Base-by-base conservation (phyloP, 2,329 filamentous ascomycete species). In the Didymella exigua region DNA sequence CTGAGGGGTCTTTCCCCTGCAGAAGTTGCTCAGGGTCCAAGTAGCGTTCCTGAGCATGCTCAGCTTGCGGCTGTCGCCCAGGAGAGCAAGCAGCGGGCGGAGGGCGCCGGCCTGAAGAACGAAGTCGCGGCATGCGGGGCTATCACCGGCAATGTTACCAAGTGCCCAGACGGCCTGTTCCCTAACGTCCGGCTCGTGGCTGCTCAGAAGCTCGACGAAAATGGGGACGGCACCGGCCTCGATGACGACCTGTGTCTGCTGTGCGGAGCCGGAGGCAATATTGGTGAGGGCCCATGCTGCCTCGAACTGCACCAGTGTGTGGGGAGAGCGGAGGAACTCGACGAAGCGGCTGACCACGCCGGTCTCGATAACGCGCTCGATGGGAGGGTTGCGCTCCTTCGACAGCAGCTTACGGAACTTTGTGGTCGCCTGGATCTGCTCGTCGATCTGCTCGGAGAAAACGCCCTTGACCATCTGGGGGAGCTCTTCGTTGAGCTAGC, bases 11-110 rank as follows among this genome's bases (percentile, higher is more conserved):
- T 99, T 99, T 79, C 95, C 95, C 83, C 95, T 91, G 82, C 95
- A 99, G 81, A 99, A 99, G 84, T 99, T 99, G 85, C 95, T 98
- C 53, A 99, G 82, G 38, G 95, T 99, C 95, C 95, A 99, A 21
- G 95, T 99, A 30, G 95, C 95, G 76, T 99, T 99, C 67, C 95
- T 86, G 47, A 99, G 88, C 95, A 99, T 99, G 84, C 93, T 98
- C 54, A 99, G 83, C 84, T 99, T 99, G 72, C 95, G 92, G 81
- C 95, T 97, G 77, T 99, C 95, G 49, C 93, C 93, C 53, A 99
- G 87, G 38, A 99, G 85, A 71, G 86, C 86, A 53, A 99, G 86
- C 53, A 99, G 84, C 47, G 95, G 95, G 77, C 91, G 91, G 47
- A 99, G 86, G 60, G 95, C 95, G 70, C 93, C 93, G 64, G 90